Conservation (phyloP, 306 rosid species). For the Comarum palustre region DNA sequence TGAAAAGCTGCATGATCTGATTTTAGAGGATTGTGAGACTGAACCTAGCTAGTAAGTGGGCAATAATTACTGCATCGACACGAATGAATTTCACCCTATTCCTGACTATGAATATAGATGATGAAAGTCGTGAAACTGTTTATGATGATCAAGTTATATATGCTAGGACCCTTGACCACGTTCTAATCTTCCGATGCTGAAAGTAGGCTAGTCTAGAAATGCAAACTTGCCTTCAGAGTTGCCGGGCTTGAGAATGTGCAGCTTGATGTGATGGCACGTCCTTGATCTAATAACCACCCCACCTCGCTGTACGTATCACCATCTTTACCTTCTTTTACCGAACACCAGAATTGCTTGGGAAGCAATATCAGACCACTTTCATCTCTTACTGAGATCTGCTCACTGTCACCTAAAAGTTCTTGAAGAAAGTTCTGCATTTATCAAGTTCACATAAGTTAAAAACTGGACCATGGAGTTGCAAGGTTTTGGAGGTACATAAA, state of each 20-base stretch:
- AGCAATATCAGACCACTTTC: conserved; percentile 56
- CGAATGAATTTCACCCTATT: not conserved
- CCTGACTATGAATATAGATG: not conserved
- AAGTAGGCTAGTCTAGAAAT: not conserved
- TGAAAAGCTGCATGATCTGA: not conserved
- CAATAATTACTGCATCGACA: not conserved
- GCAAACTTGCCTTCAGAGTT: conserved; percentile 63
- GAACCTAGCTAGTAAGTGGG: not conserved
- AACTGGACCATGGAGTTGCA: conserved; percentile 2
- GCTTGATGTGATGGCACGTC: conserved; percentile 67
- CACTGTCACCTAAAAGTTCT: conserved; percentile 40
- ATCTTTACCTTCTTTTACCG: conserved; percentile 45
- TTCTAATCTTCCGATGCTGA: not conserved
- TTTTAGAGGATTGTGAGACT: not conserved
- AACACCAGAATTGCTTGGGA: conserved; percentile 93
- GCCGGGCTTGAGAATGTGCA: conserved; percentile 66
- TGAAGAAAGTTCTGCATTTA: conserved; percentile 44
- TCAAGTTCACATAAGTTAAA: conserved; percentile 6
- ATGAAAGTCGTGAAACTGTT: not conserved
- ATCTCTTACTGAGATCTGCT: conserved; percentile 46
- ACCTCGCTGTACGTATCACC: conserved; percentile 65
- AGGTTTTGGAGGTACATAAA: not conserved
- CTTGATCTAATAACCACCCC: conserved; percentile 82
- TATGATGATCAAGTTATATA: not conserved
- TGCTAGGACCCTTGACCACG: not conserved